phyloP scores from a whole-genome alignment of 306 rosid species.

The Quercus cerris region DNA sequence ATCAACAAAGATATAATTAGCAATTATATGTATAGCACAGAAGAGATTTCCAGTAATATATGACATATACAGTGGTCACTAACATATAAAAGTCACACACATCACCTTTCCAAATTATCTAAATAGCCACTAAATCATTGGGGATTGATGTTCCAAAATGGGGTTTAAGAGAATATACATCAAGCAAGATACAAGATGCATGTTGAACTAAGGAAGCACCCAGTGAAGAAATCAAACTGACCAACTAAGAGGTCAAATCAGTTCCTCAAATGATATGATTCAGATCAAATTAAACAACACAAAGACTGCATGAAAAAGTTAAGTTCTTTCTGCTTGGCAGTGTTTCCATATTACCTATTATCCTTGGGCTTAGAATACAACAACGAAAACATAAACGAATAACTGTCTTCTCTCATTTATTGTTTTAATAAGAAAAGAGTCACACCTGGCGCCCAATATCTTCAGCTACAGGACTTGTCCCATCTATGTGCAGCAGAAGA shows the following conservation, averaged over 20 bases:
- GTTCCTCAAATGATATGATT: neutral
- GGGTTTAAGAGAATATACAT: neutral
- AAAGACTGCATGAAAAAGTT: neutral
- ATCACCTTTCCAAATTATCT: neutral
- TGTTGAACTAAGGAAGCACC: neutral
- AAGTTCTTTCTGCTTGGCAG: neutral
- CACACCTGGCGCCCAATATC: constrained; percentile 94
- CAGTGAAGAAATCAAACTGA: neutral
- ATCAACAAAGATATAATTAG: neutral
- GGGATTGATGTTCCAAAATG: neutral
- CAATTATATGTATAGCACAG: neutral
- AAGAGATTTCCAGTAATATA: neutral
- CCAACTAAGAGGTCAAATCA: neutral
- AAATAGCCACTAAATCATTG: neutral
- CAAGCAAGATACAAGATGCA: neutral
- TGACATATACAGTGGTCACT: neutral
- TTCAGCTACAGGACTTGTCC: constrained; percentile 87
- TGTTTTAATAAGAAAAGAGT: neutral
- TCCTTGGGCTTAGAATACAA: neutral
- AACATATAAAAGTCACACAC: neutral
- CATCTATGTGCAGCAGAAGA: constrained; percentile 82
- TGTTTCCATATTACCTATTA: neutral
- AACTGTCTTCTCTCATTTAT: neutral
- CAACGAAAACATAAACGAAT: neutral
- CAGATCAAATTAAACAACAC: neutral